phyloP scores from a whole-genome alignment of 257 asterid genomes.

The Coffea canephora region DNA sequence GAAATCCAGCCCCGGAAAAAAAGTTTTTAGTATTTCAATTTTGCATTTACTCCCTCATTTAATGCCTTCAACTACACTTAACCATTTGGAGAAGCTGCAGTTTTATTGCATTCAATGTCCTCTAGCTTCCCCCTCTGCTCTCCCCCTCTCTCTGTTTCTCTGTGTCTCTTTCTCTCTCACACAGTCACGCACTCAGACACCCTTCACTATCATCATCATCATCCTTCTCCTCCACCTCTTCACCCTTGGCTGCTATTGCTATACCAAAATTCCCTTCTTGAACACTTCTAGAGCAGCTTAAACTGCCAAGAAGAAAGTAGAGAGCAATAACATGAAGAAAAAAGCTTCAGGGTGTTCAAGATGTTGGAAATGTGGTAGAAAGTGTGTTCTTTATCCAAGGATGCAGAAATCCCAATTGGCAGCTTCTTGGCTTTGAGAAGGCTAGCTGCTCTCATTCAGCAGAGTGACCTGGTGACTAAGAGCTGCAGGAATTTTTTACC shows the following conservation, averaged over 20 bases:
- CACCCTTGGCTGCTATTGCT: conserved; percentile 17
- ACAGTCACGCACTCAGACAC: neutral
- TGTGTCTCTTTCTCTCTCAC: conserved; percentile 4
- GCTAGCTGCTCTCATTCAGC: neutral
- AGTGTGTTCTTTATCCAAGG: conserved; percentile 1
- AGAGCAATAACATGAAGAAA: neutral
- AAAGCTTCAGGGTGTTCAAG: conserved; percentile 3
- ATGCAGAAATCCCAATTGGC: neutral
- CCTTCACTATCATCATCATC: conserved; percentile 1
- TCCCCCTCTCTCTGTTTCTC: neutral
- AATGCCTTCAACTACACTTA: conserved; percentile 48
- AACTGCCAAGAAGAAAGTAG: neutral
- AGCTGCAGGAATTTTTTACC: neutral
- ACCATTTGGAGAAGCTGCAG: conserved; percentile 34
- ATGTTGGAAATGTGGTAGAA: neutral
- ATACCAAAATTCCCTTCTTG: neutral
- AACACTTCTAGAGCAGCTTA: neutral
- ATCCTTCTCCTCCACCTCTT: conserved; percentile 17
- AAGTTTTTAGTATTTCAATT: conserved; percentile 10
- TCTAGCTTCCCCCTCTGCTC: conserved; percentile 7
- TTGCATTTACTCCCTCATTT: conserved; percentile 36
- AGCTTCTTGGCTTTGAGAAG: neutral
- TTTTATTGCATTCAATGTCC: conserved; percentile 39
- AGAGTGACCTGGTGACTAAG: conserved; percentile 7
- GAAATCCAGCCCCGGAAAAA: conserved; percentile 39